A percentile compares a stretch with the other conserved stretches of the same genome.
Conservation (phyloP, 2,329 filamentous ascomycete species). For the Gliomastix tumulicola region DNA sequence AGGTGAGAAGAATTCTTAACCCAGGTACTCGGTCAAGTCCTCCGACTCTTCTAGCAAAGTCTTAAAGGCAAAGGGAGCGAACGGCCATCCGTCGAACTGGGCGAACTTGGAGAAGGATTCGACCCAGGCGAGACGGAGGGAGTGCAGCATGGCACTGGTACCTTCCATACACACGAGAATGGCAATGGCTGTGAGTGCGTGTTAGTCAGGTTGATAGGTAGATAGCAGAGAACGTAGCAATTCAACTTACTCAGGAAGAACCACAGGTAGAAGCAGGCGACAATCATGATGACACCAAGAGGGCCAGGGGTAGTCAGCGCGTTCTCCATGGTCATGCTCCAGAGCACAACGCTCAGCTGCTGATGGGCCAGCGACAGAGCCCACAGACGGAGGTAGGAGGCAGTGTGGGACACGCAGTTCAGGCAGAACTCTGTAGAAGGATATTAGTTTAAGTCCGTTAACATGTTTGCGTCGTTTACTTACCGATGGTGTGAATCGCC, state of each 20-base stretch:
- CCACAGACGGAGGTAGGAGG: constrained; percentile 97
- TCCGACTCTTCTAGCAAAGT: constrained; percentile 77
- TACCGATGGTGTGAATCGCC: constrained; percentile 96
- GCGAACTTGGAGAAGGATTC: constrained; percentile 98
- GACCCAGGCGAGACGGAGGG: constrained; percentile 87
- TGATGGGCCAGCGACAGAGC: constrained; percentile 95
- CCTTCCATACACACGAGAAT: constrained; percentile 93
- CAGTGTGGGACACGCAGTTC: constrained; percentile 98
- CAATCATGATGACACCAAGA: constrained; percentile 70
- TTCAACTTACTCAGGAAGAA: constrained; percentile 63
- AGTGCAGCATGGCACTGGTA: constrained; percentile 92
- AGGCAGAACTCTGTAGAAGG: constrained; percentile 82
- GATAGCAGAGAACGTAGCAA: neutral
- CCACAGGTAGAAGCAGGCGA: constrained; percentile 81
- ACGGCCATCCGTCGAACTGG: constrained; percentile 80
- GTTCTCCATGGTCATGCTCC: constrained; percentile 87
- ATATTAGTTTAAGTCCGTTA: too few species aligned
- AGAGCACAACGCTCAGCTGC: constrained; percentile 91
- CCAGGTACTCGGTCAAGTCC: constrained; percentile 48
- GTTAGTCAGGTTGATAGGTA: constrained; percentile 15
- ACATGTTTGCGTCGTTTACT: constrained; percentile 34
- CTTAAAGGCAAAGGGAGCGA: constrained; percentile 85
- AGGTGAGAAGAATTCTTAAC: constrained; percentile 20
- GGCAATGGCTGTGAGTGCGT: constrained; percentile 26
- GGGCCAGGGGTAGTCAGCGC: constrained; percentile 63